Conservation (phyloP, 306 rosid species). For the Lathyrus tuberosus region DNA sequence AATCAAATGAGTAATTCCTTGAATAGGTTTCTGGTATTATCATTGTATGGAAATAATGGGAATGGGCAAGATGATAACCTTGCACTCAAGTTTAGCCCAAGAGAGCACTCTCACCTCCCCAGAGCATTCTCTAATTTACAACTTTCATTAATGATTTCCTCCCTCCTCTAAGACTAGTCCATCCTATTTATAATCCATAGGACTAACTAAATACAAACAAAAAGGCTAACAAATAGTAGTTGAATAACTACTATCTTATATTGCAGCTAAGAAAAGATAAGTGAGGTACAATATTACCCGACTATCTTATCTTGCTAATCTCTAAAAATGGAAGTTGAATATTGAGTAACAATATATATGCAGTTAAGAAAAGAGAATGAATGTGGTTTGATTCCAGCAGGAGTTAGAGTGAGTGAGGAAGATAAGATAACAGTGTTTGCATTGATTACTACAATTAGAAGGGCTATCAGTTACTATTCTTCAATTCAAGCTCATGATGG, state of each 20-base stretch:
- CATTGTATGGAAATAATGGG: background rate
- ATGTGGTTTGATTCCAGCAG: slow-evolving; percentile 33
- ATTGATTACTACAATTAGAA: slow-evolving; percentile 48
- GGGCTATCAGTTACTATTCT: slow-evolving; percentile 53
- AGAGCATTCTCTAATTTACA: background rate
- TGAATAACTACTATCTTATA: too few relatives aligned
- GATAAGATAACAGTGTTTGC: slow-evolving; percentile 48
- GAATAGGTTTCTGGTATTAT: background rate
- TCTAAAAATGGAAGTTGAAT: background rate
- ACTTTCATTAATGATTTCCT: background rate
- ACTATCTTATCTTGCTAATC: too few relatives aligned
- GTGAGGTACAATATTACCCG: too few relatives aligned
- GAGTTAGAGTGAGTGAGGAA: slow-evolving; percentile 41
- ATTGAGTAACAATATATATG: background rate
- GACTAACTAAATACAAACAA: background rate
- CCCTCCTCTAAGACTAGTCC: background rate
- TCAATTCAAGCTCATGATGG: slow-evolving; percentile 73
- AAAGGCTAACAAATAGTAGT: background rate
- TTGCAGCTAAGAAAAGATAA: too few relatives aligned
- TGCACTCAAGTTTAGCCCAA: background rate
- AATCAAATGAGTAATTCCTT: background rate
- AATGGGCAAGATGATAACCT: background rate
- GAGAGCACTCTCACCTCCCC: background rate
- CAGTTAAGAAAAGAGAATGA: slow-evolving; percentile 58
- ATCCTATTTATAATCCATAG: background rate